Evolutionary conservation across 1,139 yeast genomes (phyloP), one percentile per base, ranked within the genome.

Genomic region (Saccharomyces hybrid): DNA sequence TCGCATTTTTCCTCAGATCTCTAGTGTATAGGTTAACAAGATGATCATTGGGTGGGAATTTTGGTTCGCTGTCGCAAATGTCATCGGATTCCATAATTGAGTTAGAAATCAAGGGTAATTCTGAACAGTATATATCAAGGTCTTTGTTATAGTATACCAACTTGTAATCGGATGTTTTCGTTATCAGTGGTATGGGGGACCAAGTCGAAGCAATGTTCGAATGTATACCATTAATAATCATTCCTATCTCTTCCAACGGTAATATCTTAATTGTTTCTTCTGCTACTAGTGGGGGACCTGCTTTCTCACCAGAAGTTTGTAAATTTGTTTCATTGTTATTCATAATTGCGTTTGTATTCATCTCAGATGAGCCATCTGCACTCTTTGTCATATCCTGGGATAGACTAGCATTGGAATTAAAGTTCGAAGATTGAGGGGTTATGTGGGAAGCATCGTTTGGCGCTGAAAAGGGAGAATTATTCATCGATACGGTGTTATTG

Each of bases 111-210:
- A 80, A 68, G 0, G 91, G 90, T 42, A 82, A 62, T 7, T 79
- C 76, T 48, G 76, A 76, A 60, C 88, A 81, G 61, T 79, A 81
- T 0, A 84, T 72, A 60, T 83, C 78, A 52, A 85, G 70, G 47
- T 82, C 81, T 49, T 81, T 78, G 61, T 83, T 82, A 67, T 79
- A 83, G 67, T 76, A 86, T 2, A 83, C 70, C 27, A 83, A 69
- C 53, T 78, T 78, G n/a, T 83, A 86, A 52, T 75, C 77, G 1
- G 53, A 25, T 5, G 42, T 44, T 9, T 51, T 72, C 7, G 55
- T 47, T 20, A 50, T 34, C 2, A 86, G 78, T n/a, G 78, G 72
- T 52, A 78, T 76, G 0, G 89, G 86, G 0, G 83, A 69, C 90
- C 82, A 78, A 13, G 77, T 67, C 1, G 74, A 69, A 9, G 62